Conservation (phyloP, 1,284 basidiomycete species). For the Prillingera fragicola region DNA sequence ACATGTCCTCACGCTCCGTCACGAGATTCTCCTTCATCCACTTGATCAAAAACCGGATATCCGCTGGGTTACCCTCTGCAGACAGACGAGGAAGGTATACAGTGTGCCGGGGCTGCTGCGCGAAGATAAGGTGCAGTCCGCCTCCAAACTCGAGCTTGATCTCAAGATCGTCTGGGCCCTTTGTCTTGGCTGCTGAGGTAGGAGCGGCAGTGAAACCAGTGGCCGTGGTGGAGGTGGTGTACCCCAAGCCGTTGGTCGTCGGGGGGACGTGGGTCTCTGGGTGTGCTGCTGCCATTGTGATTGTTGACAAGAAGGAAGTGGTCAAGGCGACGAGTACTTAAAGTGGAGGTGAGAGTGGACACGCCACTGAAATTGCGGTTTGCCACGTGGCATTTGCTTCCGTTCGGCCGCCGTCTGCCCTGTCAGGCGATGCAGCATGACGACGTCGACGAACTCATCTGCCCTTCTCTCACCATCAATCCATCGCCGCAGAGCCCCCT, state of each 20-base stretch:
- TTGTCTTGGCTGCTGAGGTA: background rate
- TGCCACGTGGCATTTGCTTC: too few species aligned
- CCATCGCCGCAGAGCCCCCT: too few species aligned
- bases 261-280: conserved; percentile 11
- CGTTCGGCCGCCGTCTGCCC: too few species aligned
- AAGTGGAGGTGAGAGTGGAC: too few species aligned
- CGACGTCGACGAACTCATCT: too few species aligned
- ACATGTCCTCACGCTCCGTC: conserved; percentile 80
- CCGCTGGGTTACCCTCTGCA: conserved; percentile 52
- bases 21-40: conserved; percentile 74
- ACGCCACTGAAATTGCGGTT: too few species aligned
- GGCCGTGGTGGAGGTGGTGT: conserved; percentile 13
- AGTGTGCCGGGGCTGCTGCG: conserved; percentile 58
- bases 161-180: conserved; percentile 12
- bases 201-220: background rate
- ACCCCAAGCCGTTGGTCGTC: conserved; percentile 25
- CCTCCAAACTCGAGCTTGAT: conserved; percentile 49
- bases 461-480: too few species aligned
- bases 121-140: conserved; percentile 80
- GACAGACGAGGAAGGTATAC: conserved; percentile 58
- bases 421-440: too few species aligned
- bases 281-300: conserved; percentile 9
- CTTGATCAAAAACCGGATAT: conserved; percentile 70
- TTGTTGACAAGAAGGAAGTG: background rate
- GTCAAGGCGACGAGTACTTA: background rate